A percentile compares a stretch with the other conserved stretches of the same genome.
phyloP scores from a whole-genome alignment of 176 grass and related monocot species.

The Cocos nucifera region DNA sequence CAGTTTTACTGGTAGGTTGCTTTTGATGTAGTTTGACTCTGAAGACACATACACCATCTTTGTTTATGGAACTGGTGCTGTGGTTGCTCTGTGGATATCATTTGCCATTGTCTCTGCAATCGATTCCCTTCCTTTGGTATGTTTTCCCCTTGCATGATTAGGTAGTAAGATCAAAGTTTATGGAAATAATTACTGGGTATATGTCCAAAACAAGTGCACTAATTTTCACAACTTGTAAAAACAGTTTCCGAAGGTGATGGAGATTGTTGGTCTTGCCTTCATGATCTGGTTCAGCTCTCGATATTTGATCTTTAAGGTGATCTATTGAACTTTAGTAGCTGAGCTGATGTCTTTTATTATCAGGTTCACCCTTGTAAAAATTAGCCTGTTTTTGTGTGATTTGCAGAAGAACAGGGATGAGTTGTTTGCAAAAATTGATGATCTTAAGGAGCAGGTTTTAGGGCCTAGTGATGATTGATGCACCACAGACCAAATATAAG shows the following conservation, averaged over 20 bases:
- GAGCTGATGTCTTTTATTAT: not conserved
- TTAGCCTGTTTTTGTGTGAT: not conserved
- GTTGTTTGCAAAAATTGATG: slow-evolving; percentile 6
- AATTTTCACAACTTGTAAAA: not conserved
- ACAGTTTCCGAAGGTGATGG: slow-evolving; percentile 9
- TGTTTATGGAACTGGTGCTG: slow-evolving; percentile 42
- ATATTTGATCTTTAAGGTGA: slow-evolving; percentile 18
- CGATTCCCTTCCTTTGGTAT: slow-evolving; percentile 86
- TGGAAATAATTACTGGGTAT: not conserved
- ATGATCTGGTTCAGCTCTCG: slow-evolving; percentile 7
- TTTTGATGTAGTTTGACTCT: slow-evolving; percentile 54
- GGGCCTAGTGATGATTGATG: not conserved
- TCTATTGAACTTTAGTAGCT: not conserved
- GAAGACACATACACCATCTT: slow-evolving; percentile 45
- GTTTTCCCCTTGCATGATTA: not conserved
- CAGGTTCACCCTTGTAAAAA: not conserved
- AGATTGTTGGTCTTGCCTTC: slow-evolving; percentile 10
- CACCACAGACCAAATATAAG: too few relatives aligned
- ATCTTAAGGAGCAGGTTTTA: slow-evolving; percentile 9
- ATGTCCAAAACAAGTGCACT: not conserved
- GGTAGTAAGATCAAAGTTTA: not conserved
- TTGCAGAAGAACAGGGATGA: slow-evolving; percentile 18
- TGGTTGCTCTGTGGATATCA: slow-evolving; percentile 43
- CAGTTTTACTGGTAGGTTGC: too few relatives aligned
- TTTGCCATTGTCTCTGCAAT: slow-evolving; percentile 53